Percentiles rank a stretch among this genome's conserved stretches.
Evolutionary conservation across 768 basidiomycete species (phyloP).

Genomic region (Mycena rebaudengoi): DNA sequence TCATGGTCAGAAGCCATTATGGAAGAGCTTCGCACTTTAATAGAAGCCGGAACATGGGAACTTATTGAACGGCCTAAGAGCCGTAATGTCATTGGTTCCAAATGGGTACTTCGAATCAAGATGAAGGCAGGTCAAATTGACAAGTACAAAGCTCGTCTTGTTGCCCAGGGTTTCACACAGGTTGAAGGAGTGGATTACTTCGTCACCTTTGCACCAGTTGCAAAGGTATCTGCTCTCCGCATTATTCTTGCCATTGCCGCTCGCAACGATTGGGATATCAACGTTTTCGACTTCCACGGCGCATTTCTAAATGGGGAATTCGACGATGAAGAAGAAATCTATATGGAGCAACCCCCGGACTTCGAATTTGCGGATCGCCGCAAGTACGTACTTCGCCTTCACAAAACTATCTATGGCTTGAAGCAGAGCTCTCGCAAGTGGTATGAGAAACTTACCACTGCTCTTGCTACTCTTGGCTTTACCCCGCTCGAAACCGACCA

Average conservation of each 20-base stretch:
- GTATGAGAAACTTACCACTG: neutral
- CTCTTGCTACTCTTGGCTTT: neutral
- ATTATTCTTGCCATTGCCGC: too few relatives aligned
- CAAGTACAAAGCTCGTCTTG: too few relatives aligned
- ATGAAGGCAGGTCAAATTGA: too few relatives aligned
- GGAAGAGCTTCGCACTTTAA: neutral
- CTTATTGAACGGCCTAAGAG: neutral
- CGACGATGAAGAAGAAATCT: neutral
- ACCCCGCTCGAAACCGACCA: neutral
- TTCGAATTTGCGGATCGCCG: neutral
- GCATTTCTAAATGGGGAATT: neutral
- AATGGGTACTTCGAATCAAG: too few relatives aligned
- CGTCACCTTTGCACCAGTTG: too few relatives aligned
- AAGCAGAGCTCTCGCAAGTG: neutral
- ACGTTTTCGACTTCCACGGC: neutral
- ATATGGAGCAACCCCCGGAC: too few relatives aligned
- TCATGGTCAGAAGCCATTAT: too few relatives aligned
- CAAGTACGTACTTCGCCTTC: neutral
- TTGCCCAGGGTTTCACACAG: too few relatives aligned
- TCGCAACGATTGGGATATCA: too few relatives aligned
- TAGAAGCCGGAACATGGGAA: neutral
- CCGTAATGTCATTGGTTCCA: too few relatives aligned
- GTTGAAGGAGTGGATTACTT: too few relatives aligned
- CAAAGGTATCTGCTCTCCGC: too few relatives aligned
- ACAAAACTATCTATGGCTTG: neutral